Percentiles rank a stretch among this genome's conserved stretches.
These are phyloP conservation scores for Harrya chromipes DNA, from an alignment of 768 basidiomycete species.

Conservation along the genomic window DNA sequence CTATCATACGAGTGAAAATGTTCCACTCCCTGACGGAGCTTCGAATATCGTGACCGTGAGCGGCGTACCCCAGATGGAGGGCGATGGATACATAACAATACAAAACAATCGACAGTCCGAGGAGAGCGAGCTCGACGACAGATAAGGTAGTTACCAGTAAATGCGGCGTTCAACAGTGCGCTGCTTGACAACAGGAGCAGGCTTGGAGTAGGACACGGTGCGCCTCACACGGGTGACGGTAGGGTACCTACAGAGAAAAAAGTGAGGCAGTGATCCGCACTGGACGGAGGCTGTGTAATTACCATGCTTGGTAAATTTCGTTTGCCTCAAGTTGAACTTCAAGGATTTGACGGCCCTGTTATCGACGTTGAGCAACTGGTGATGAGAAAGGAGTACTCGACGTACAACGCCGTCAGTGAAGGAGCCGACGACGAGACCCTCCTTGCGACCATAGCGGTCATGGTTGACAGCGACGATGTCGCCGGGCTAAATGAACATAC, in stretches of 20 bases:
- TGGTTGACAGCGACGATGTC: conserved; percentile 79
- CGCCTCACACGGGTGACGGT: conserved; percentile 74
- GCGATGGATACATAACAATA: conserved; percentile 31
- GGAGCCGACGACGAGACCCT: conserved; percentile 79
- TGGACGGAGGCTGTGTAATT: conserved; percentile 6
- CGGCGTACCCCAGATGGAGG: not conserved
- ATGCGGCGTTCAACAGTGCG: conserved; percentile 71
- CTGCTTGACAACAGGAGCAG: conserved; percentile 39
- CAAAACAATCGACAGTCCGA: conserved; percentile 28
- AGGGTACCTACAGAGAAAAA: conserved; percentile 54
- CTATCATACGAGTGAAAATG: conserved; percentile 17
- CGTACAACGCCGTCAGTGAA: conserved; percentile 68
- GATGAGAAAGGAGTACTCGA: conserved; percentile 7
- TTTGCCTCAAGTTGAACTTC: conserved; percentile 75
- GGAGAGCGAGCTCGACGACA: conserved; percentile 1
- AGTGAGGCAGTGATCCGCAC: conserved; percentile 3
- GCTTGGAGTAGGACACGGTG: conserved; percentile 59
- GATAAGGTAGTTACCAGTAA: conserved; percentile 54
- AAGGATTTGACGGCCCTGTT: conserved; percentile 76
- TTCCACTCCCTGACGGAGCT: conserved; percentile 50
- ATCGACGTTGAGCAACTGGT: not conserved
- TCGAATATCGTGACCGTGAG: conserved; percentile 42
- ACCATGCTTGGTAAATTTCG: conserved; percentile 71
- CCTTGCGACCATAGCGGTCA: conserved; percentile 57
- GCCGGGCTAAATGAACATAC: conserved; percentile 49